Base-by-base conservation (phyloP, 768 basidiomycete species). In the Naematelia encephala region DNA sequence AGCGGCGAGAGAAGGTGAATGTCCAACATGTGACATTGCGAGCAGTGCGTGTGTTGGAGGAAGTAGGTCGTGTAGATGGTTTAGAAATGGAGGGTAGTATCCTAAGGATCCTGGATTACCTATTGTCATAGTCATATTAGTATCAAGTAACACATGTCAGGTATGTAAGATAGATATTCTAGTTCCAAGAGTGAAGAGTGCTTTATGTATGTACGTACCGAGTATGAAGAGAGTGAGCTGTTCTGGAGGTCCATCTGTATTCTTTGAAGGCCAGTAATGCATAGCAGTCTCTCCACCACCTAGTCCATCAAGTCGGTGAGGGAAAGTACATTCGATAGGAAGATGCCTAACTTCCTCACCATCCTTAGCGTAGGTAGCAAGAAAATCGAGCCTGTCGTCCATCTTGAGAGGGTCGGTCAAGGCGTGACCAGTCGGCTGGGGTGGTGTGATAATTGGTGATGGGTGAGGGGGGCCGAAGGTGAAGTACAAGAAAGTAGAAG, bases 81-180 rank as follows among this genome's bases (percentile, higher is more conserved):
- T 77, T 13, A 90, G 80, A 69, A 88, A 90, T 1, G 82, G 82
- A 0, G 78, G 78, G 64, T 90, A 90, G 75, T 89, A 88, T 46
- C 82, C 80, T 28, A 86, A 60, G 14, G 88, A 77, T 5, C 88
- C 88, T 0, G 82, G 82, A 68, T 84, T 83, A 23, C 82, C 82
- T 77, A 23, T 27, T 11, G 10, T 58, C 14, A 56, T 16, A 14
- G 27, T 12, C 39, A 43, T 44, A 34, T 28, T n/a, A 28, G 13
- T n/a, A 5, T 55, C n/a, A n/a, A n/a, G n/a, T n/a, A n/a, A n/a
- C n/a, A n/a, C n/a, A n/a, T n/a, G n/a, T n/a, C n/a, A n/a, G n/a
- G n/a, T n/a, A n/a, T n/a, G n/a, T n/a, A n/a, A n/a, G n/a, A n/a
- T n/a, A n/a, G n/a, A n/a, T n/a, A n/a, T n/a, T n/a, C n/a, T n/a